Evolutionary conservation across 2,329 filamentous ascomycete species (phyloP), one percentile per base, ranked within the genome.

Genomic region (Trichoderma citrinoviride): DNA sequence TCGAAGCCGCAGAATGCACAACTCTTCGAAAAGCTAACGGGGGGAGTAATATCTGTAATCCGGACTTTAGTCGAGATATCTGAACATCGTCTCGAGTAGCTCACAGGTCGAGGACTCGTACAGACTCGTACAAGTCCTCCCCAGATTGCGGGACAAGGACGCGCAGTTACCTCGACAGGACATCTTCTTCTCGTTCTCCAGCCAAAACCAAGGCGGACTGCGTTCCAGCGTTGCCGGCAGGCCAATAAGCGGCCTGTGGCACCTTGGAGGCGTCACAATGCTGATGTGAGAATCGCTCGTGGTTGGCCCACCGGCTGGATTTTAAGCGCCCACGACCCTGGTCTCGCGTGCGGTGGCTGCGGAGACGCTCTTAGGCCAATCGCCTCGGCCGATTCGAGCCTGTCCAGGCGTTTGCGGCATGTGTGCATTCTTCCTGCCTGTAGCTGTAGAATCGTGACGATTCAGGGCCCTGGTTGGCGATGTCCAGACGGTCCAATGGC

Each of bases 261-360:
- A 40, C 55, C 55, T 53, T 21, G 40, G 53, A 53, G 55, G 54
- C 62, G 60, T 62, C 40, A 62, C 60, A 54, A 43, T 62, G 60
- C 54, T 53, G 62, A 65, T 58, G 54, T 65, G 60, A 62, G 60
- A 46, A 55, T 43, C 56, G 54, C 14, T 41, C n/a, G 23, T 61
- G 64, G 64, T 65, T 65, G 64, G 56, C 40, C 54, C 23, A 50
- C 23, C 8, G 47, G 23, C 12, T 33, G 37, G 29, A 61, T 43
- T 5, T 55, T 65, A 65, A 65, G 64, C 64, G 64, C 64, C 64
- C 57, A 56, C 62, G 43, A 61, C 57, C 64, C 64, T 65, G 62
- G 62, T 54, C 49, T 54, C 49, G 60, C 49, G 23, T 46, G 60
- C n/a, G 47, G 49, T 53, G 40, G 27, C 40, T 54, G 60, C 58